Percentiles rank a stretch among this genome's conserved stretches.
Evolutionary conservation across 2,329 filamentous ascomycete genomes (phyloP).

Genomic region (Penicillium sp.): DNA sequence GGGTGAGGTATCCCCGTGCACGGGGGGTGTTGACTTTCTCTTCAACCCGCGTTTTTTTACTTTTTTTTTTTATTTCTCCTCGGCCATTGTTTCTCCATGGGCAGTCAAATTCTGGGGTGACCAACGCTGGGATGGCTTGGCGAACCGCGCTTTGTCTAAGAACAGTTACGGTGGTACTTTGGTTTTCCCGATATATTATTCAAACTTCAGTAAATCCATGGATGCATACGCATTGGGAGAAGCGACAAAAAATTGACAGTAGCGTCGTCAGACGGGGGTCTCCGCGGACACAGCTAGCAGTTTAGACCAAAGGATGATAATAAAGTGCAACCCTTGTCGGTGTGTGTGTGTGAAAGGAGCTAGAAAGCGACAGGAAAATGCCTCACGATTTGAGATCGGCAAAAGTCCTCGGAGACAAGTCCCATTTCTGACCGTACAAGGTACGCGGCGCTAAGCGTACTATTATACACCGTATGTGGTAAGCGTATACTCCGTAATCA

Average conservation of each 20-base stretch:
- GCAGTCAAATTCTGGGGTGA: constrained; percentile 19
- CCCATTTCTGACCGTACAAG: constrained; percentile 1
- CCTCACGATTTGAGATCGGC: constrained; percentile 35
- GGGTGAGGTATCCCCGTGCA: constrained; percentile 1
- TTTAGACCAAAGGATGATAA: not conserved
- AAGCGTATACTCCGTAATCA: constrained; percentile 10
- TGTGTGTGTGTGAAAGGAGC: not conserved
- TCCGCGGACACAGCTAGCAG: constrained; percentile 3
- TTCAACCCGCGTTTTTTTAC: not conserved
- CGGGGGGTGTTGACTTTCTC: not conserved
- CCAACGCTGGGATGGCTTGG: constrained; percentile 22
- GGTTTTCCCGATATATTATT: no score
- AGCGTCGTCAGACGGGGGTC: not conserved
- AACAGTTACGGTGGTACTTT: not conserved
- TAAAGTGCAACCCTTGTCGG: constrained; percentile 10
- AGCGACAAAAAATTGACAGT: not conserved
- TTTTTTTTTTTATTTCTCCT: not conserved
- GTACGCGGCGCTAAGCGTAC: not conserved
- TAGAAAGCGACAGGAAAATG: constrained; percentile 28
- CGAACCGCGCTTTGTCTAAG: constrained; percentile 14
- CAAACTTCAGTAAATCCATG: not conserved
- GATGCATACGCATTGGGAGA: not conserved
- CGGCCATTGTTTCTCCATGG: constrained; percentile 13
- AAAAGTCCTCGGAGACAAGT: constrained; percentile 19
- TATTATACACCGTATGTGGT: not conserved